A percentile compares a stretch with the other conserved stretches of the same genome.
Evolutionary conservation across 495 filamentous ascomycete genomes (phyloP).

Genomic region (Ramalina peruviana): DNA sequence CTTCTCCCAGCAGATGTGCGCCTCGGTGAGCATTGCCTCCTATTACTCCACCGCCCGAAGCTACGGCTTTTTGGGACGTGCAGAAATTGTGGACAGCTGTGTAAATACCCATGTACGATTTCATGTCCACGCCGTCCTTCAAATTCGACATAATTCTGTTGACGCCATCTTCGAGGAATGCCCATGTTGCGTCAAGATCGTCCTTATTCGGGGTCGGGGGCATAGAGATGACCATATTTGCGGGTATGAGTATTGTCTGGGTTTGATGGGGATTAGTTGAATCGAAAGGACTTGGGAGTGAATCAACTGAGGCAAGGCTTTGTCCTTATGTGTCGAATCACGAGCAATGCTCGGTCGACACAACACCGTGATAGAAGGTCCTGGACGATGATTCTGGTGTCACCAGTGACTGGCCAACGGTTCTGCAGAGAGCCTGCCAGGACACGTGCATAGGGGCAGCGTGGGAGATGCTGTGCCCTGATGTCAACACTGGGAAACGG

Average conservation of each 20-base stretch:
- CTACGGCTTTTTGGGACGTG: constrained; percentile 86
- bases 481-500: too few relatives aligned
- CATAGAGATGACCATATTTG: constrained; percentile 15
- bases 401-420: too few relatives aligned
- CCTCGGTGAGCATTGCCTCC: constrained; percentile 56
- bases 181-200: constrained; percentile 78
- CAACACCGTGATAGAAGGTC: too few relatives aligned
- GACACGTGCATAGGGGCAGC: too few relatives aligned
- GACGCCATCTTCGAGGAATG: constrained; percentile 74
- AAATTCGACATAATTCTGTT: constrained; percentile 85
- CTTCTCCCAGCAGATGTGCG: constrained; percentile 89
- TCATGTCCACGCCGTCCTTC: constrained; percentile 84
- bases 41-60: constrained; percentile 26
- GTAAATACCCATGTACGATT: constrained; percentile 94
- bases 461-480: too few relatives aligned
- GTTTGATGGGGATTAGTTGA: too few relatives aligned
- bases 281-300: too few relatives aligned
- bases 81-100: constrained; percentile 99
- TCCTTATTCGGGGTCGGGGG: constrained; percentile 50
- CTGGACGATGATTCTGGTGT: too few relatives aligned
- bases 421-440: too few relatives aligned
- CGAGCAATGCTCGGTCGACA: too few relatives aligned
- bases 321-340: too few relatives aligned
- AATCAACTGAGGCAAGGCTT: too few relatives aligned
- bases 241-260: background rate